Conservation (phyloP, 306 rosid species). For the Cicer yamashitae region DNA sequence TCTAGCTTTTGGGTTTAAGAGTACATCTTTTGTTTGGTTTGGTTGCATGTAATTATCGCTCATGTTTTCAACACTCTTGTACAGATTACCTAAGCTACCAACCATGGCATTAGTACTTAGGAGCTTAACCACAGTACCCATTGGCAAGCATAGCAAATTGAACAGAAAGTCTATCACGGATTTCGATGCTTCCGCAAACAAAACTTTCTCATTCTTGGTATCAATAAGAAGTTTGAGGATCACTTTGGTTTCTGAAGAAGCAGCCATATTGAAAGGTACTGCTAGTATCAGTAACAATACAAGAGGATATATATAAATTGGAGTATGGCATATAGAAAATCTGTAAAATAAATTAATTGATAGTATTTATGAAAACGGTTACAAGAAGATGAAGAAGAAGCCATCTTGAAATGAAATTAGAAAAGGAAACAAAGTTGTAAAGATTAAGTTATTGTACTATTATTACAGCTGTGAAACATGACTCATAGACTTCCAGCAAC, state of each 20-base stretch:
- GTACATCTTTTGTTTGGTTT: conserved; percentile 29
- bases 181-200: conserved; percentile 64
- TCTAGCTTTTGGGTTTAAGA: conserved; percentile 33
- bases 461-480: too few relatives aligned
- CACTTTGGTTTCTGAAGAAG: conserved; percentile 6
- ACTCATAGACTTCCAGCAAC: too few relatives aligned
- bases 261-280: too few relatives aligned
- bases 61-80: conserved; percentile 51
- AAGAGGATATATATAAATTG: too few relatives aligned
- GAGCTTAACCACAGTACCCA: conserved; percentile 36
- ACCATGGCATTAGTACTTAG: conserved; percentile 46
- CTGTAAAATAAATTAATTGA: too few relatives aligned
- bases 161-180: conserved; percentile 55
- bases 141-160: conserved; percentile 48
- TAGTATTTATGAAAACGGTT: too few relatives aligned
- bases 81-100: conserved; percentile 54
- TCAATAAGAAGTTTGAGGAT: conserved; percentile 54
- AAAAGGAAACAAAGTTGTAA: too few relatives aligned
- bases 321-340: too few relatives aligned
- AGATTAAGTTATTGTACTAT: too few relatives aligned
- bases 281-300: too few relatives aligned
- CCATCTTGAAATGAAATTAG: too few relatives aligned
- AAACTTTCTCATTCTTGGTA: conserved; percentile 38
- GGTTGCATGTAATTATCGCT: conserved; percentile 48
- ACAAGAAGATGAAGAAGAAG: too few relatives aligned